Conservation (phyloP, 2,329 filamentous ascomycete species). For the Trichophyton rubrum region DNA sequence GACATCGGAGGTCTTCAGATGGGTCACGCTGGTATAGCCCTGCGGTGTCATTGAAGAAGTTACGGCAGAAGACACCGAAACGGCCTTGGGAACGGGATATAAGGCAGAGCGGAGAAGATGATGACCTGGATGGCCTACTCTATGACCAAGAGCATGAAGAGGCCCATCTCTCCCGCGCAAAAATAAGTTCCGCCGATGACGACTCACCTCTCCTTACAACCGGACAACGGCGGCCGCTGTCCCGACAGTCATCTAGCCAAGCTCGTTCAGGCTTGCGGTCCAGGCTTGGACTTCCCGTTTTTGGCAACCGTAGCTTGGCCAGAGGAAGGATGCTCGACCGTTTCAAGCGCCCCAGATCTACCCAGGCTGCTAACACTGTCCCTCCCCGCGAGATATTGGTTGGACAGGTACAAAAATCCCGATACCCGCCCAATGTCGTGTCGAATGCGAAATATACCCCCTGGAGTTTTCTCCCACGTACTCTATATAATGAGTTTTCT, state of each 20-base stretch:
- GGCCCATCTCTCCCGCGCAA: constrained; percentile 48
- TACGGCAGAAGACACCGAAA: constrained; percentile 39
- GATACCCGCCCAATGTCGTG: constrained; percentile 79
- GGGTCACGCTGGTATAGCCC: constrained; percentile 21
- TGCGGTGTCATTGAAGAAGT: constrained; percentile 36
- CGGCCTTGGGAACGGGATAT: constrained; percentile 23
- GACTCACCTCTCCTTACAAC: constrained; percentile 59
- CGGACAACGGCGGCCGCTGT: constrained; percentile 29
- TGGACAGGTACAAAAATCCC: constrained; percentile 57
- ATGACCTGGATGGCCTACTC: constrained; percentile 54
- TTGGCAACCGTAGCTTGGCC: constrained; percentile 17
- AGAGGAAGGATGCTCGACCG: neutral
- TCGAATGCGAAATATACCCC: constrained; percentile 98
- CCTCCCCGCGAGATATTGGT: constrained; percentile 64
- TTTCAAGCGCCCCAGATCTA: constrained; percentile 20
- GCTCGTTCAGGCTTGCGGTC: constrained; percentile 40
- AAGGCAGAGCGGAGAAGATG: constrained; percentile 22
- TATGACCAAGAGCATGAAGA: constrained; percentile 47
- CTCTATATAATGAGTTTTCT: constrained; percentile 96
- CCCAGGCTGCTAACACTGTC: constrained; percentile 16
- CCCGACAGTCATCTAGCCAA: constrained; percentile 18
- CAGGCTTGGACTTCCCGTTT: constrained; percentile 54
- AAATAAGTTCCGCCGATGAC: constrained; percentile 49
- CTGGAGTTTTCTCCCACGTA: constrained; percentile 84
- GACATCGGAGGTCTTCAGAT: constrained; percentile 10